Base-by-base conservation (phyloP, 306 rosid species). In the Medicago arabica region DNA sequence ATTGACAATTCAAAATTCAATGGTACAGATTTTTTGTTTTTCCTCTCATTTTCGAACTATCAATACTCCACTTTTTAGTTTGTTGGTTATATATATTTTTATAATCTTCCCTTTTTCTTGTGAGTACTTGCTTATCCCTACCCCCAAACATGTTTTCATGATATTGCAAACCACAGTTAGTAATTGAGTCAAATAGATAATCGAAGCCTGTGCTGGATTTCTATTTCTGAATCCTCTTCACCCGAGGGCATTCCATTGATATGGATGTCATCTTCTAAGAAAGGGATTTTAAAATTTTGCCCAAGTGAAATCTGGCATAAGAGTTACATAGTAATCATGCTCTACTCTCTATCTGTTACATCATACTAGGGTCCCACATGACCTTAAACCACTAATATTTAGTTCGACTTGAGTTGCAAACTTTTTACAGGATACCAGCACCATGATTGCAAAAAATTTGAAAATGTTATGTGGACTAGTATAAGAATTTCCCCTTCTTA, bases 1-100 rank as follows among this genome's bases (percentile, higher is more conserved):
- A 82, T 92, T 69, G 88, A 80, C 92, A 90, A 92, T 75, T 81
- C 89, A 43, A 95, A 95, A 78, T 95, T 86, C 85, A 76, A 83
- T 73, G 98, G 98, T 94, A 16, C 65, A 66, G 28, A 34, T 34
- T 65, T 65, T 66, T 41, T 40, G 40, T 67, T 72, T 60, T 71
- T 17, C 21, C 21, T 44, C 72, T 55, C 43, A 40, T 75, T 61
- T 75, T 39, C 65, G 11, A 36, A 54, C 51, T 72, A 49, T 60
- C 60, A 23, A 11, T 53, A 70, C 7, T 49, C 77, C 28, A 39
- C 31, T 25, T 74, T 65, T 31, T 40, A 82, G 55, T 72, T 67
- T 79, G 47, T 80, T 76, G 71, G 69, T 31, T 17, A 73, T 21
- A 40, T 31, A 21, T 28, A 0, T 70, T 39, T 75, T 60, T 16